phyloP scores from a whole-genome alignment of 352 stramenopile species.

The Peronospora farinosa region DNA sequence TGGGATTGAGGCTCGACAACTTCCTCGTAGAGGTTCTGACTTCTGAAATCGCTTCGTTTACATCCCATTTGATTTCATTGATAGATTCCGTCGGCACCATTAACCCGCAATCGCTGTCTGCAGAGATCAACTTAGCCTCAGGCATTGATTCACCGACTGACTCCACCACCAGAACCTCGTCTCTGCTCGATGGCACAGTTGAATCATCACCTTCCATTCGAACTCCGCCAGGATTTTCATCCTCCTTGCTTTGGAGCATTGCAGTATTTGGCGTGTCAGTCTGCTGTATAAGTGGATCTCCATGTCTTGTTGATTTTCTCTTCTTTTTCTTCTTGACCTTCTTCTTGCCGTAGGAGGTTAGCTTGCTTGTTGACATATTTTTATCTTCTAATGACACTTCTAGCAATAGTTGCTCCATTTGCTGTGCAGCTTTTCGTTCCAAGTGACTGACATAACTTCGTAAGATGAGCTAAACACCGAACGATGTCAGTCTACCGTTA shows the following conservation, averaged over 20 bases:
- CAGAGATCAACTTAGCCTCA: background rate
- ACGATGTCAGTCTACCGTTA: background rate
- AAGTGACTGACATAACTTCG: constrained; percentile 63
- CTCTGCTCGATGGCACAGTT: background rate
- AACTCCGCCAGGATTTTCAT: background rate
- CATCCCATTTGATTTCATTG: constrained; percentile 11
- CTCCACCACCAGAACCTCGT: constrained; percentile 7
- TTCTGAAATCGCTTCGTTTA: constrained; percentile 6
- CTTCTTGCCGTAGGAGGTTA: constrained; percentile 26
- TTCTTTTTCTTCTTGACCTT: constrained; percentile 44
- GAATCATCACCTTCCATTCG: background rate
- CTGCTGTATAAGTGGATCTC: background rate
- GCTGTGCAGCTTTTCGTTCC: constrained; percentile 53
- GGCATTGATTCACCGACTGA: constrained; percentile 16
- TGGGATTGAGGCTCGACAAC: constrained; percentile 43
- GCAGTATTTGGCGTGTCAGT: background rate
- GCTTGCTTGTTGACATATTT: constrained; percentile 1
- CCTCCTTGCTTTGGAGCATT: background rate
- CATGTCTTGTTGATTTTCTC: constrained; percentile 14
- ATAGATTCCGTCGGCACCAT: constrained; percentile 12
- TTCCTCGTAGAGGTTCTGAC: constrained; percentile 7
- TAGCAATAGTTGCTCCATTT: constrained; percentile 75
- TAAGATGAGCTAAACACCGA: constrained; percentile 52
- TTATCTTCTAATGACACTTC: constrained; percentile 41
- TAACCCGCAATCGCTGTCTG: constrained; percentile 9